These are phyloP conservation scores for Santalum album DNA, from an alignment of 164 flowering plant genomes.

Conservation along the genomic window DNA sequence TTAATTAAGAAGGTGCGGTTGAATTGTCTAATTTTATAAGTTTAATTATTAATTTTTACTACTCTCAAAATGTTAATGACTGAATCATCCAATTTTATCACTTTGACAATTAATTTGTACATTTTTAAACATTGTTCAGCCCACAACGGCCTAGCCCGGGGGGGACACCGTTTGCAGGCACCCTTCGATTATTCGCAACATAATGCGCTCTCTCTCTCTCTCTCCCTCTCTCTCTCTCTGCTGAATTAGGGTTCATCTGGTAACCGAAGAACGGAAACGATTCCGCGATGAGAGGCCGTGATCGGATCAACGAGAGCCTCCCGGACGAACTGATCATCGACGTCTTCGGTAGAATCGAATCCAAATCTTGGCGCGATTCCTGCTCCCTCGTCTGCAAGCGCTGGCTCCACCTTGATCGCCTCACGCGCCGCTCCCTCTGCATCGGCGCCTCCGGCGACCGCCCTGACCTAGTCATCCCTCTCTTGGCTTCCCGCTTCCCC, in stretches of 20 bases:
- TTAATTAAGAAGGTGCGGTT: no score
- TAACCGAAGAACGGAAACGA: background rate
- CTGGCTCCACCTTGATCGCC: slow-evolving; percentile 69
- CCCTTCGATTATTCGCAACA: no score
- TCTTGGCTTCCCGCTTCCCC: slow-evolving; percentile 42
- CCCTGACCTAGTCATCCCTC: slow-evolving; percentile 42
- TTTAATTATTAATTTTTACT: no score
- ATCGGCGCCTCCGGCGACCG: slow-evolving; percentile 55
- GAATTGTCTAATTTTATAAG: no score
- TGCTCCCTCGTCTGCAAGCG: slow-evolving; percentile 82
- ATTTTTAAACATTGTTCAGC: no score
- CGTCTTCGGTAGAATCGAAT: slow-evolving; percentile 53
- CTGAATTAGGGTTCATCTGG: no score
- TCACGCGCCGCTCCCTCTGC: slow-evolving; percentile 59
- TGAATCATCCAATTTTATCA: no score
- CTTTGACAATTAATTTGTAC: no score
- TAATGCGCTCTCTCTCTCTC: background rate
- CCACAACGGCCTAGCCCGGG: no score
- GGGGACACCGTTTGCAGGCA: no score
- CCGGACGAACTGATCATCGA: slow-evolving; percentile 79
- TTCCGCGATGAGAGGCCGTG: slow-evolving; percentile 37
- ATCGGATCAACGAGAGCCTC: slow-evolving; percentile 52
- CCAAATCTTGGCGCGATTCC: slow-evolving; percentile 59
- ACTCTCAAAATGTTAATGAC: no score
- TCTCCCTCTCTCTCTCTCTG: background rate